A percentile compares a stretch with the other conserved stretches of the same genome.
These are phyloP conservation scores for Epichloe typhina DNA, from an alignment of 2,329 filamentous ascomycete genomes.

Conservation along the genomic window DNA sequence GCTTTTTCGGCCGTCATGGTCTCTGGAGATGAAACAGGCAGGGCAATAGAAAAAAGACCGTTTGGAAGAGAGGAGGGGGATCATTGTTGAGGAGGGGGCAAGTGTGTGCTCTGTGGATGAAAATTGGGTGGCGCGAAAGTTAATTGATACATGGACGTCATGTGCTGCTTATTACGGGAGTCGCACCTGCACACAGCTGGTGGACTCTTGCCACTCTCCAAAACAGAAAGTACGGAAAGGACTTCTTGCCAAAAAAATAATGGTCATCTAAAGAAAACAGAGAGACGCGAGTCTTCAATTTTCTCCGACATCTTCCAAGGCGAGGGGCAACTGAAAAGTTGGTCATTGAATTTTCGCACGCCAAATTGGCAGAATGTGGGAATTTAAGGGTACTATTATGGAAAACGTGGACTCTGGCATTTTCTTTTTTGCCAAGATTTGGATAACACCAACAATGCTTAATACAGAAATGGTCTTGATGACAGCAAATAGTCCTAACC, in stretches of 20 bases:
- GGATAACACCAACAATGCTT: constrained; percentile 17
- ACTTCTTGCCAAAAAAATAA: too few relatives aligned
- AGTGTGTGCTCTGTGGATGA: background rate
- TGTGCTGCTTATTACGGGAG: background rate
- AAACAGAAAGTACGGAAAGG: too few relatives aligned
- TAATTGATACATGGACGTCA: background rate
- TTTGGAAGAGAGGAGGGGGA: background rate
- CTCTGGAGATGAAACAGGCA: background rate
- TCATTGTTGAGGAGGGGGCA: too few relatives aligned
- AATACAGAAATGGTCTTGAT: constrained; percentile 8
- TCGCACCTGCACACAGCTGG: background rate
- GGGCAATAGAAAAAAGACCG: background rate
- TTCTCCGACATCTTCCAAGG: too few relatives aligned
- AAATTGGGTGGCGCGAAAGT: background rate
- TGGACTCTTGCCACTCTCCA: too few relatives aligned
- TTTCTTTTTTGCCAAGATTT: constrained; percentile 13
- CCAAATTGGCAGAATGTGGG: too few relatives aligned
- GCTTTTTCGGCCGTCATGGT: background rate
- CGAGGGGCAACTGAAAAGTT: too few relatives aligned
- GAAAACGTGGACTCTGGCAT: constrained; percentile 12
- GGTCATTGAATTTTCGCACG: too few relatives aligned
- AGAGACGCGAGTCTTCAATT: too few relatives aligned
- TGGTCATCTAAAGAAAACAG: too few relatives aligned
- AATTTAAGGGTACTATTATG: background rate
- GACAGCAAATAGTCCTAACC: background rate